A percentile compares a stretch with the other conserved stretches of the same genome.
phyloP scores from a whole-genome alignment of 2,329 filamentous ascomycete species.

The Diaporthe helianthi region DNA sequence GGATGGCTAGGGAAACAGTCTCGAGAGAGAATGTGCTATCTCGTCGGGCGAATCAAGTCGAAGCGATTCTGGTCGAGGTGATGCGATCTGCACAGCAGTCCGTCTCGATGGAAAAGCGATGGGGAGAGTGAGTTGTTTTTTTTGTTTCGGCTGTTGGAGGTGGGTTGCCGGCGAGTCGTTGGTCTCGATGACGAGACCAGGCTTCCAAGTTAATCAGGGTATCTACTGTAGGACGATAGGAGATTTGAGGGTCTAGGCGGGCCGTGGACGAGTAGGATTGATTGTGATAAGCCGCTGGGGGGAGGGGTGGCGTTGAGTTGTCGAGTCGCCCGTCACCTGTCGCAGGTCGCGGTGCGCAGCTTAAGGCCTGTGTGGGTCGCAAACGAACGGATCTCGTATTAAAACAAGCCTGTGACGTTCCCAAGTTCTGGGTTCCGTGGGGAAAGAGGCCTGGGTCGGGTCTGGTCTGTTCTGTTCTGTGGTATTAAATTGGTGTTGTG shows the following conservation, averaged over 20 bases:
- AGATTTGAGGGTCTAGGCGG: conserved; percentile 25
- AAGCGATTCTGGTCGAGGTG: background rate
- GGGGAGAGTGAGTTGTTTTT: background rate
- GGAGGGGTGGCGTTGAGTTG: conserved; percentile 22
- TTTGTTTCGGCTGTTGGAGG: background rate
- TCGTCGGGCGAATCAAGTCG: conserved; percentile 3
- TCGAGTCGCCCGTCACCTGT: conserved; percentile 5
- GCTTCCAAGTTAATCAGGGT: conserved; percentile 4
- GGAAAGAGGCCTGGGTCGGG: conserved; percentile 6
- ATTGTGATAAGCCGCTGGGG: conserved; percentile 29
- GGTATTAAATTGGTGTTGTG: conserved; percentile 16
- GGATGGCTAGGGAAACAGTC: background rate
- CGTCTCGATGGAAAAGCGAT: conserved; percentile 1
- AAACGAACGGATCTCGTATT: conserved; percentile 29
- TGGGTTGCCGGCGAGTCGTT: background rate
- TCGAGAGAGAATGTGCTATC: background rate
- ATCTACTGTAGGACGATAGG: conserved; percentile 10
- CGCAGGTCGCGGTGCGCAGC: conserved; percentile 29
- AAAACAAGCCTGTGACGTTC: conserved; percentile 12
- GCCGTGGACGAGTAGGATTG: conserved; percentile 7
- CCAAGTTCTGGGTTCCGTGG: conserved; percentile 20
- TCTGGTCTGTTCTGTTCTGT: background rate
- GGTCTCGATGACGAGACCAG: conserved; percentile 1
- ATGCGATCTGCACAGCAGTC: conserved; percentile 33
- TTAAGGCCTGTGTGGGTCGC: conserved; percentile 31